Conservation (phyloP, 1,284 basidiomycete species). For the Inonotus obliquus region DNA sequence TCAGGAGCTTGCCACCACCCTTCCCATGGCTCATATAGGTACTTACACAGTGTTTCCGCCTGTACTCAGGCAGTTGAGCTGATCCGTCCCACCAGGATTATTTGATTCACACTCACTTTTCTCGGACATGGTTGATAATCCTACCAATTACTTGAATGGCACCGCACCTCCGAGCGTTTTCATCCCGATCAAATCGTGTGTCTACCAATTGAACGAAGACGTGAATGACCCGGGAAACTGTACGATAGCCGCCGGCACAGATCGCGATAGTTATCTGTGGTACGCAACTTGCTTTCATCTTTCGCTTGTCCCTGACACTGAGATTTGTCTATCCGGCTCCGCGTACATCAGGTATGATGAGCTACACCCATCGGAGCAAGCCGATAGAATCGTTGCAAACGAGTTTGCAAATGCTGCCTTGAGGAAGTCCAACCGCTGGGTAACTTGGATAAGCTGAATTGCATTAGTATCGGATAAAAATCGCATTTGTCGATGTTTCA, state of each 20-base stretch:
- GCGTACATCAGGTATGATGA: slow-evolving; percentile 23
- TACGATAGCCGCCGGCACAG: slow-evolving; percentile 26
- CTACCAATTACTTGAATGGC: slow-evolving; percentile 32
- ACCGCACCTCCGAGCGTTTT: slow-evolving; percentile 32
- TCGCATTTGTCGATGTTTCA: not conserved
- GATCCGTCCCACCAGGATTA: slow-evolving; percentile 22
- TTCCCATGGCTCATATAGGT: slow-evolving; percentile 37
- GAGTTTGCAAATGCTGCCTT: slow-evolving; percentile 27
- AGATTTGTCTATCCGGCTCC: not conserved
- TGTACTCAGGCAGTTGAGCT: not conserved
- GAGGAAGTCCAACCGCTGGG: slow-evolving; percentile 26
- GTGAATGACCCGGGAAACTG: slow-evolving; percentile 21
- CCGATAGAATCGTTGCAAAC: slow-evolving; percentile 29
- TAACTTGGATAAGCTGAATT: slow-evolving; percentile 29
- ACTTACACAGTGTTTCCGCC: not conserved
- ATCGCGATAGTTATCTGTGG: slow-evolving; percentile 33
- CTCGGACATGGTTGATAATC: slow-evolving; percentile 30
- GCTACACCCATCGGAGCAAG: slow-evolving; percentile 30
- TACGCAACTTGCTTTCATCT: not conserved
- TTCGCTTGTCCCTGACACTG: not conserved
- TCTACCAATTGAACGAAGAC: slow-evolving; percentile 23
- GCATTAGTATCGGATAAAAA: not conserved
- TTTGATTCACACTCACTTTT: slow-evolving; percentile 35
- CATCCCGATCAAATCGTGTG: slow-evolving; percentile 28
- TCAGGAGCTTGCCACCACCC: slow-evolving; percentile 26